Evolutionary conservation across 31 red algal species (phyloP), one percentile per base, ranked within the genome.

Genomic region (Pterothamnion heteromorphum): DNA sequence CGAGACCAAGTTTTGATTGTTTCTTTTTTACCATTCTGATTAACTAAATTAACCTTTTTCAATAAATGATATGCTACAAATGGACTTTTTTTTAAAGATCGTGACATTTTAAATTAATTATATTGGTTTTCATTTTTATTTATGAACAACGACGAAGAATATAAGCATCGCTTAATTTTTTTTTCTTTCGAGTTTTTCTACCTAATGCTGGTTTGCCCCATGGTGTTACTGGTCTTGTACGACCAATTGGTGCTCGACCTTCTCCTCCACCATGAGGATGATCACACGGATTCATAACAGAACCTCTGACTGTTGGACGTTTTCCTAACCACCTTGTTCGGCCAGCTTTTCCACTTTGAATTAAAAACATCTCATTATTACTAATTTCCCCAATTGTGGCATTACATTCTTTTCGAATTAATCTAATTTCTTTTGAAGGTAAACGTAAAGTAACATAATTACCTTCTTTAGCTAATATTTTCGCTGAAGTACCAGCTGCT

Each of bases 251-350:
- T 2, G 81, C 27, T 24, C 81, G 1, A 2, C 81, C 81, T 86
- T 86, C 81, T 3, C 95, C 95, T 92, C 95, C 95, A 92, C 95
- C 95, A 92, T 95, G 95, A 35, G 95, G 95, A 91, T 97, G 95
- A 30, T 97, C 95, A 27, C 95, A 94, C 0, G 95, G 95, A 88
- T 97, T 97, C 95, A 97, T 97, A 5, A 88, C 94, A 26, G 89
- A 85, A 90, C 87, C 87, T 32, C 95, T 94, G 28, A 95, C 94
- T 39, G 89, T 91, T 57, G 95, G 95, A 9, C 97, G 91, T 33
- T 90, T 89, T 2, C 92, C 94, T 34, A 92, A 92, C 93, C 95
- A 94, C 41, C 97, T 92, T 76, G 88, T 94, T 34, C 96, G 93
- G 34, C 97, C 97, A 41, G 81, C 81, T 39, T 86, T 86, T 24